Percentiles rank a stretch among this genome's conserved stretches.
phyloP scores from a whole-genome alignment of 352 stramenopile genomes.

The Pythium aphanidermatum region DNA sequence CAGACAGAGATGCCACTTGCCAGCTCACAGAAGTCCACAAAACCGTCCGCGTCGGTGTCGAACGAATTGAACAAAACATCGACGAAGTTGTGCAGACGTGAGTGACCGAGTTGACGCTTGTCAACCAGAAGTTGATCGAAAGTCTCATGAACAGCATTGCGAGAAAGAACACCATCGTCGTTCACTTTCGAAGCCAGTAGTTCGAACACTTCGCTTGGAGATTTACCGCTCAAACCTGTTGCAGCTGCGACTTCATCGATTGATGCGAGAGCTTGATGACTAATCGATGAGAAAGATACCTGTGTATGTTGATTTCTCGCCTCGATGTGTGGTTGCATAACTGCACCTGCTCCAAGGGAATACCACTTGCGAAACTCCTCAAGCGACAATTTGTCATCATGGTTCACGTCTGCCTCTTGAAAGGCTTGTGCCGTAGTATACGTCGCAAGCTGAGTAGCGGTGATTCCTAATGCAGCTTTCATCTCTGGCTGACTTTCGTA shows the following conservation, averaged over 20 bases:
- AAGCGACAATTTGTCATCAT: slow-evolving; percentile 64
- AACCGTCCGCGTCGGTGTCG: slow-evolving; percentile 66
- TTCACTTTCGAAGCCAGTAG: slow-evolving; percentile 79
- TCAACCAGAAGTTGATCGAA: slow-evolving; percentile 51
- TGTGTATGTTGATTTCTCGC: background rate
- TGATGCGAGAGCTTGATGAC: slow-evolving; percentile 27
- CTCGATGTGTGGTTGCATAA: slow-evolving; percentile 17
- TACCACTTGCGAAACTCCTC: slow-evolving; percentile 86
- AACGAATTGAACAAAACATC: slow-evolving; percentile 72
- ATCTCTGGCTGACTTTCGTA: slow-evolving; percentile 18
- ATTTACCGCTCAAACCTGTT: slow-evolving; percentile 45
- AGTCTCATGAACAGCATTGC: slow-evolving; percentile 56
- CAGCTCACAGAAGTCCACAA: slow-evolving; percentile 84
- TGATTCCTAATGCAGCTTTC: slow-evolving; percentile 38
- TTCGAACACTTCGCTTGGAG: slow-evolving; percentile 74
- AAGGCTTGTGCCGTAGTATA: slow-evolving; percentile 84
- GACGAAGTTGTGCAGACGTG: slow-evolving; percentile 48
- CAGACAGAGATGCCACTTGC: slow-evolving; percentile 80
- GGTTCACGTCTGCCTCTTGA: slow-evolving; percentile 80
- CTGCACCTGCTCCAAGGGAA: slow-evolving; percentile 5
- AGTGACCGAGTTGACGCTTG: background rate
- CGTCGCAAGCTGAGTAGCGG: slow-evolving; percentile 46
- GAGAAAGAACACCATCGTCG: slow-evolving; percentile 67
- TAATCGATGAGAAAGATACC: slow-evolving; percentile 14
- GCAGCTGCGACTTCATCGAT: slow-evolving; percentile 55